A percentile compares a stretch with the other conserved stretches of the same genome.
phyloP scores from a whole-genome alignment of 495 filamentous ascomycete species.

The Neurospora sp. region DNA sequence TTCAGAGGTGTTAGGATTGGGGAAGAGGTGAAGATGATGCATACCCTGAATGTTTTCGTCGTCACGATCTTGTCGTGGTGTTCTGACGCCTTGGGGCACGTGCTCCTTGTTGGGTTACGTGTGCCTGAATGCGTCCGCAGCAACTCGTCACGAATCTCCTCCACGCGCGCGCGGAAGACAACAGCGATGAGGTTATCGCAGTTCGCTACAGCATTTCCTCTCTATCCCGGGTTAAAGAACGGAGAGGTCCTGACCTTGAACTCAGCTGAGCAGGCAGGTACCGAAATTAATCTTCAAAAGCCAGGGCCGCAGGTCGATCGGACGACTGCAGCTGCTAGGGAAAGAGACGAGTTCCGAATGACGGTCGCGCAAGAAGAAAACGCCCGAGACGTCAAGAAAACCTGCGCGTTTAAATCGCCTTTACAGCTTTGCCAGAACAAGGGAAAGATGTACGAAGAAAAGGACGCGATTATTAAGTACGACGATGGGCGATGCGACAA shows the following conservation, averaged over 20 bases:
- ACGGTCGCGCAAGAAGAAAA: slow-evolving; percentile 4
- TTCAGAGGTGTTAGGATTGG: slow-evolving; percentile 9
- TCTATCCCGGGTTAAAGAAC: not conserved
- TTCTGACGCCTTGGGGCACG: not conserved
- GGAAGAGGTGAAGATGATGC: slow-evolving; percentile 16
- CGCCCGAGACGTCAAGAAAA: slow-evolving; percentile 2
- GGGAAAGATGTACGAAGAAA: slow-evolving; percentile 1
- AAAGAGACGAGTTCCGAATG: slow-evolving; percentile 4
- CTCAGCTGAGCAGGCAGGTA: not conserved
- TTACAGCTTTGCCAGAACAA: slow-evolving; percentile 9
- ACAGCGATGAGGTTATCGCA: not conserved
- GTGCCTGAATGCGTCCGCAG: not conserved
- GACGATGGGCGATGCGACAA: not conserved
- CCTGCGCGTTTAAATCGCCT: slow-evolving; percentile 7
- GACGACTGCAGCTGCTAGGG: slow-evolving; percentile 7
- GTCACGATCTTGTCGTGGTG: not conserved
- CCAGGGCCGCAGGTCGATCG: slow-evolving; percentile 3
- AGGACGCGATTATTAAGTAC: not conserved
- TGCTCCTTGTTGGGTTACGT: not conserved
- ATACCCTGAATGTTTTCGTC: slow-evolving; percentile 17
- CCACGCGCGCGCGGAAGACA: not conserved
- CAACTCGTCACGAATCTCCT: not conserved
- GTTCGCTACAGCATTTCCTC: not conserved
- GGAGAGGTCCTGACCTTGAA: not conserved
- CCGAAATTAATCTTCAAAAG: not conserved